Conservation (phyloP, 495 filamentous ascomycete genomes). For the Penicillium odoratum region DNA sequence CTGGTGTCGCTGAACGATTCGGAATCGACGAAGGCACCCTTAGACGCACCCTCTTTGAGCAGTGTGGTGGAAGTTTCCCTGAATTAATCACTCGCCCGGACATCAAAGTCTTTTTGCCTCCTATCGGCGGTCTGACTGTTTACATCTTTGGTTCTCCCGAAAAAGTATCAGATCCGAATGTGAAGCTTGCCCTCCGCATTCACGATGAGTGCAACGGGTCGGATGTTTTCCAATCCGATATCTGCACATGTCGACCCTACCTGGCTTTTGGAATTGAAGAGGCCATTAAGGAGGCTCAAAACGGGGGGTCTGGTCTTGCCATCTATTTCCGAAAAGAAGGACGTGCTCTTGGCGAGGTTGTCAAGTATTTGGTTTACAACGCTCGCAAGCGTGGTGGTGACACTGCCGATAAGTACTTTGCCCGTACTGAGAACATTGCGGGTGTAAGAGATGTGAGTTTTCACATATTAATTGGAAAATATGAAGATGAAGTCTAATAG, state of each 20-base stretch:
- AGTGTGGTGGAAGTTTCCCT: conserved; percentile 90
- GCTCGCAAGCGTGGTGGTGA: conserved; percentile 79
- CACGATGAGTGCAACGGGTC: conserved; percentile 98
- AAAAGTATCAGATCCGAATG: conserved; percentile 86
- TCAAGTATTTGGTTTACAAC: conserved; percentile 97
- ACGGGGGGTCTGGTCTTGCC: conserved; percentile 90
- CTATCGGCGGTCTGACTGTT: conserved; percentile 95
- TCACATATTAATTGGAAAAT: no score
- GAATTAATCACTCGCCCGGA: conserved; percentile 90
- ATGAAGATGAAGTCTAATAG: conserved; percentile 8
- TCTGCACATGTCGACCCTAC: conserved; percentile 96
- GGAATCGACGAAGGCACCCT: conserved; percentile 90
- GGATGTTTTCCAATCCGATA: conserved; percentile 98
- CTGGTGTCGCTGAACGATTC: conserved; percentile 92
- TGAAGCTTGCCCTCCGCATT: conserved; percentile 81
- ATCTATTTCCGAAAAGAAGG: conserved; percentile 99
- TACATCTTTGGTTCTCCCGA: conserved; percentile 96
- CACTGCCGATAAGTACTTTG: conserved; percentile 95
- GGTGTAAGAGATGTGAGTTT: conserved; percentile 69
- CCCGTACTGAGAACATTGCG: conserved; percentile 93
- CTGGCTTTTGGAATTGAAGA: conserved; percentile 96
- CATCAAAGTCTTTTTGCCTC: conserved; percentile 93
- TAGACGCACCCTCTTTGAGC: conserved; percentile 86
- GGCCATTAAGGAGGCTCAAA: conserved; percentile 94
- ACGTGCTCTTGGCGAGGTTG: conserved; percentile 89